Base-by-base conservation (phyloP, 2,329 filamentous ascomycete species). In the Whalleya microplaca region DNA sequence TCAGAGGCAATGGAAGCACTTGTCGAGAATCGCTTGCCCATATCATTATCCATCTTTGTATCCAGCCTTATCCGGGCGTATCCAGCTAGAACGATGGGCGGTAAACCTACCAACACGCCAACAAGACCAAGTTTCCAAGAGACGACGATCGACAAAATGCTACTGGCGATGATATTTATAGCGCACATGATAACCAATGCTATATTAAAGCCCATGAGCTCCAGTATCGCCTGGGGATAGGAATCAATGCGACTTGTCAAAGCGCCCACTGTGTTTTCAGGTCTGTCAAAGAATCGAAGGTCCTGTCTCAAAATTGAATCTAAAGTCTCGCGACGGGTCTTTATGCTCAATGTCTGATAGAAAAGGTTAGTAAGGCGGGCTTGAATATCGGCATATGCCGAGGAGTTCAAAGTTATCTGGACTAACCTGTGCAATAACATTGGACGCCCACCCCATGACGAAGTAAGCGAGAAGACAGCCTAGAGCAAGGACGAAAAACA, bases 1-100 rank as follows among this genome's bases (percentile, higher is more conserved):
- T 82, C 80, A n/a, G 74, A 73, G 0, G 80, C 80, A 19, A 79
- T 72, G 8, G 73, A 68, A 1, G 78, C 78, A 42, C 76, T 78
- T 12, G 71, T 67, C 14, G 74, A 58, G 56, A 74, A 78, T 7
- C 67, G 65, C 20, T 71, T 69, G 32, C 70, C 69, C 2, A 72
- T 74, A 3, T 71, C 62, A 8, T 67, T 55, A 44, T 80, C 74
- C 29, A 80, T 66, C 18, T 68, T 69, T 14, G 69, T 65, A 40
- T 80, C 72, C n/a, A 81, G 65, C n/a, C 76, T 70, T 16, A 82
- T 75, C 4, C 77, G 72, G 8, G 72, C 45, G 53, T 73, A 79
- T 0, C 79, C 80, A 1, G 72, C 64, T 0, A 66, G 48, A 1
- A 81, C 41, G 9, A 82, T 61, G 0, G 74, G 71, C 1, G 78